Base-by-base conservation (phyloP, 495 filamentous ascomycete species). In the Letharia columbiana region DNA sequence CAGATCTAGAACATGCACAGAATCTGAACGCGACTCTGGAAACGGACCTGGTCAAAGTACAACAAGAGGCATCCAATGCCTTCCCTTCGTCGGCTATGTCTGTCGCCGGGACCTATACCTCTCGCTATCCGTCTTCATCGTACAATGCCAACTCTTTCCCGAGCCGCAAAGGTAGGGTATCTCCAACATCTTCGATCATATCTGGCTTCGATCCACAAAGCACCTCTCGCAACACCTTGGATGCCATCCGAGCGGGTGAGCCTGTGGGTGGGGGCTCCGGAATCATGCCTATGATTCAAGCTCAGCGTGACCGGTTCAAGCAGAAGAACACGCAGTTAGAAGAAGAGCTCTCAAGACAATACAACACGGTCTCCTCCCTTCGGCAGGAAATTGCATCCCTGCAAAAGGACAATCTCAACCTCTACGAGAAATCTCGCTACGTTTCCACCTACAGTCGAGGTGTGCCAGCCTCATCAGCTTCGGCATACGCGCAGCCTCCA, bases 341-440 rank as follows among this genome's bases (percentile, higher is more conserved):
- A 75, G 85, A 90, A 59, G 92, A 98, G 71, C 81, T 98, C 28
- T 90, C 90, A 10, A 91, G 94, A 66, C 79, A 82, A 61, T 90
- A 98, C 72, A 83, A 81, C 49, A 88, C 85, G 0, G 87, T 98
- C 37, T 92, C 93, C 33, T 88, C 91, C 13, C 81, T 98, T 40
- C 87, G 95, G 20, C 90, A 93, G 66, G 94, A 99, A 72, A 85
- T 99, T 69, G 87, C 92, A 50, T 88, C 91, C 15, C 80, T 99
- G 17, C 94, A 98, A 73, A 94, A 91, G 75, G 94, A 99, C 76
- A 99, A 99, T 73, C 83, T 99, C 42, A 88, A 89, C 71, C 85
- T 99, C 4, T 99, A 99, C 74, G 94, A 99, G 74, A 99, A 97
- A 82, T 96, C 94, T 44, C 86, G 94, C 49, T 99, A 98, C 76